Percentiles rank a stretch among this genome's conserved stretches.
phyloP scores from a whole-genome alignment of 768 basidiomycete genomes.

The Phallus indusiatus region DNA sequence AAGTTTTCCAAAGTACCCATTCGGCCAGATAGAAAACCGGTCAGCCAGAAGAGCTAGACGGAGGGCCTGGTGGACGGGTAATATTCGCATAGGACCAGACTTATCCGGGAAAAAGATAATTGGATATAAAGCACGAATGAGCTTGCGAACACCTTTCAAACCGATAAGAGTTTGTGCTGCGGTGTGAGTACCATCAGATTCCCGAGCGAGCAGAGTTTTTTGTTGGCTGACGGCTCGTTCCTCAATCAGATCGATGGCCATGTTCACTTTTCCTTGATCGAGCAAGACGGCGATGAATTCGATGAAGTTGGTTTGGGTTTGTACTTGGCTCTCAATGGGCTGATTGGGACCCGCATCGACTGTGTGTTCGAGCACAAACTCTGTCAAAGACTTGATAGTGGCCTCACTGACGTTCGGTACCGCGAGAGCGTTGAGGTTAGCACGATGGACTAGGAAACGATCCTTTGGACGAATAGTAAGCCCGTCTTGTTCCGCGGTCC shows the following conservation, averaged over 20 bases:
- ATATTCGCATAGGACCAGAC: neutral
- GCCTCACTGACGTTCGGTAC: neutral
- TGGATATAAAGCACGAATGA: neutral
- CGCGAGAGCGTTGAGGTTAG: constrained; percentile 24
- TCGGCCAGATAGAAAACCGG: constrained; percentile 24
- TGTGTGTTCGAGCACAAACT: constrained; percentile 20
- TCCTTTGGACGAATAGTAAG: constrained; percentile 28
- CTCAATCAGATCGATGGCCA: constrained; percentile 20
- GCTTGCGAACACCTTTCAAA: neutral
- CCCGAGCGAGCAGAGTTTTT: neutral
- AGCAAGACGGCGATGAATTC: constrained; percentile 17
- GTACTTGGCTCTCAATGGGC: neutral
- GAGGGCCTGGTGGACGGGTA: constrained; percentile 16
- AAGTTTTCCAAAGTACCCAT: constrained; percentile 26
- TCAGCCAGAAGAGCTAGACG: constrained; percentile 27
- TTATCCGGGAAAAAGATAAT: neutral
- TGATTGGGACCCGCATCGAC: neutral
- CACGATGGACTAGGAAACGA: constrained; percentile 33
- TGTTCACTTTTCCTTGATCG: constrained; percentile 15
- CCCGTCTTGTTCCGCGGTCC: constrained; percentile 26
- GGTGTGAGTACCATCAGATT: neutral
- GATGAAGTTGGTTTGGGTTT: constrained; percentile 10
- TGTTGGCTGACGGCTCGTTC: neutral
- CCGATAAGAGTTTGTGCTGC: neutral
- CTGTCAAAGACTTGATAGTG: constrained; percentile 12